Evolutionary conservation across 139 green algal species (phyloP).

Genomic region (Medakamo hakoo): DNA sequence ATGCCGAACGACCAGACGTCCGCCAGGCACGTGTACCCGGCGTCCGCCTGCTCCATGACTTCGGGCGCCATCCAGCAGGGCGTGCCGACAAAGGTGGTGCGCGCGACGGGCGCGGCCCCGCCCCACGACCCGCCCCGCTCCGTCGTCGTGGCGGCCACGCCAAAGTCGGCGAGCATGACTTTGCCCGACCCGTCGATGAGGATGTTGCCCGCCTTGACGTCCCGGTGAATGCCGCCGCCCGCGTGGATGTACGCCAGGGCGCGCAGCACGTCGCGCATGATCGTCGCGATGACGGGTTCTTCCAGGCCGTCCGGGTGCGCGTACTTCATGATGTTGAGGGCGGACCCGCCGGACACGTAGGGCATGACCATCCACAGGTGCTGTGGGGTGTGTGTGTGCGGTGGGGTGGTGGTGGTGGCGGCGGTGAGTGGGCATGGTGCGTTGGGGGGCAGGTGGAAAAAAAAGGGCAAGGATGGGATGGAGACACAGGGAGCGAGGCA

Average conservation of each 20-base stretch:
- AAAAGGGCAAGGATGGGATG: too few relatives aligned
- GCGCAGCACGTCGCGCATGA: constrained; percentile 83
- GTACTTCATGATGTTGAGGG: constrained; percentile 86
- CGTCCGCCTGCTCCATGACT: constrained; percentile 88
- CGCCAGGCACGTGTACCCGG: constrained; percentile 60
- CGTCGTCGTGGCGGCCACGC: constrained; percentile 78
- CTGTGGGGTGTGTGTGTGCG: constrained; percentile 32
- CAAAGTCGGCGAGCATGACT: constrained; percentile 93
- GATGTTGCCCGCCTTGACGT: constrained; percentile 99
- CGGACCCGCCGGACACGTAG: constrained; percentile 54
- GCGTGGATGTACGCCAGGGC: constrained; percentile 92
- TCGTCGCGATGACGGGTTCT: constrained; percentile 80
- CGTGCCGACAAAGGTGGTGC: constrained; percentile 79
- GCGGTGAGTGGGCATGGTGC: too few relatives aligned
- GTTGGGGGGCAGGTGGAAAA: too few relatives aligned
- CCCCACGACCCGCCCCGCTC: constrained; percentile 77
- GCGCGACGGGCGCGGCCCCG: constrained; percentile 40
- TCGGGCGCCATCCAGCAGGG: constrained; percentile 98
- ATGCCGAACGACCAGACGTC: constrained; percentile 99
- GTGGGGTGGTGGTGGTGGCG: neutral
- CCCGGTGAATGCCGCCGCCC: constrained; percentile 85
- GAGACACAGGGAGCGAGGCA: too few relatives aligned
- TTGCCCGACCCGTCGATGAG: constrained; percentile 76
- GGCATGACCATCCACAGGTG: constrained; percentile 94
- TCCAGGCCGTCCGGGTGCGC: constrained; percentile 68